Conservation (phyloP, 2,329 filamentous ascomycete species). For the Penicillium capsulatum region DNA sequence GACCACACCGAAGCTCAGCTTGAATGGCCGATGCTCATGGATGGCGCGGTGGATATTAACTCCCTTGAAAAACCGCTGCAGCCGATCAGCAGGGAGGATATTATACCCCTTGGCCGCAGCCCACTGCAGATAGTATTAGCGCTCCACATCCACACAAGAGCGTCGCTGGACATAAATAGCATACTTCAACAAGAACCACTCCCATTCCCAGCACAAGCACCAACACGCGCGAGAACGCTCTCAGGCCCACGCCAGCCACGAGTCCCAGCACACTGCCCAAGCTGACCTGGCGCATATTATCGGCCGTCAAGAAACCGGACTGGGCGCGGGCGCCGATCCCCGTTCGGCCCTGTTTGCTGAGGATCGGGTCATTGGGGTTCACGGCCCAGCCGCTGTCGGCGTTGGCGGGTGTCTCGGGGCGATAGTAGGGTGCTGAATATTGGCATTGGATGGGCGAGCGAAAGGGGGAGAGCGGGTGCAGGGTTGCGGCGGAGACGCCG, state of each 20-base stretch:
- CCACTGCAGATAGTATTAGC: conserved; percentile 28
- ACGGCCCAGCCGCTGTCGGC: conserved; percentile 28
- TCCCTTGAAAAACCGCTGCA: conserved; percentile 42
- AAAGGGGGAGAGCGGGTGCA: conserved; percentile 35
- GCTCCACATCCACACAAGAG: no score
- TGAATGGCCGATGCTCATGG: conserved; percentile 42
- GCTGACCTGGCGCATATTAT: conserved; percentile 43
- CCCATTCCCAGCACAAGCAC: conserved; percentile 44
- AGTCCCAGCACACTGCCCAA: conserved; percentile 45
- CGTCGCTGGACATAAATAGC: conserved; percentile 8
- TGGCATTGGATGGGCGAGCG: conserved; percentile 38
- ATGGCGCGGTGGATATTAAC: conserved; percentile 39
- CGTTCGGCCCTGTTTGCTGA: conserved; percentile 27
- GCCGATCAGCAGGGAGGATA: conserved; percentile 38
- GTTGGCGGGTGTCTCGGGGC: conserved; percentile 14
- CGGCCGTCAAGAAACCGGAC: conserved; percentile 28
- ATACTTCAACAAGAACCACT: conserved; percentile 44
- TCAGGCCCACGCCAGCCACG: conserved; percentile 41
- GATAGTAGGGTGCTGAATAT: conserved; percentile 29
- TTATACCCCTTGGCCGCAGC: conserved; percentile 47
- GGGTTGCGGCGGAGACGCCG: conserved; percentile 26
- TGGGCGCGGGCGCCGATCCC: conserved; percentile 5
- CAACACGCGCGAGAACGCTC: conserved; percentile 44
- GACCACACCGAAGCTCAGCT: conserved; percentile 44
- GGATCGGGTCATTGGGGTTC: conserved; percentile 17